Evolutionary conservation across 306 rosid species (phyloP), one percentile per base, ranked within the genome.

Genomic region (Abrus pulchellus): DNA sequence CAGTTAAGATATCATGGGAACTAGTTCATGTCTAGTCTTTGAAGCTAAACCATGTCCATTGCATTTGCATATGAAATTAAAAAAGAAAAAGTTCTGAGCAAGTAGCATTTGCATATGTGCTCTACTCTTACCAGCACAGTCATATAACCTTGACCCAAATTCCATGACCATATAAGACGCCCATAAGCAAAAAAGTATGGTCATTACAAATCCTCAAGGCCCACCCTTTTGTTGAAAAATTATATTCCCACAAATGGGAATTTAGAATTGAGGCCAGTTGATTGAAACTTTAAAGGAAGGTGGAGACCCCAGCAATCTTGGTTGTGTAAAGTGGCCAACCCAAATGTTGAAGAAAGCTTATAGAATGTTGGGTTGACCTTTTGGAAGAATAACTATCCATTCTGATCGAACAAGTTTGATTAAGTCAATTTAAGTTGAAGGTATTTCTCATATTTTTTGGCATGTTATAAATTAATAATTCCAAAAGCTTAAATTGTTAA

Each of bases 181-280:
- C 49, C 60, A 68, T 59, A 68, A 74, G 68, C n/a, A 36, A 79
- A 48, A 84, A 74, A 4, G 34, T 1, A 34, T 67, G 69, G 69
- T 62, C 72, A 68, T 47, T 61, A 71, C 55, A 70, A 53, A 44
- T 54, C 30, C 75, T 75, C 20, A 66, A 48, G 65, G 60, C 47
- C 50, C 8, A 1, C 57, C 68, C 72, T 9, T 54, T 56, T 70
- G 68, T 69, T 49, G 20, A 65, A 69, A 69, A 41, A 78, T 82
- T 83, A 5, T 78, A 82, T 86, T 77, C 89, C 86, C 77, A 55
- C 64, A 29, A 36, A 67, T 68, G 6, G 60, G 73, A 81, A 81
- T 52, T 76, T 66, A 65, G 38, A 73, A 47, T 55, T 48, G 73
- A 64, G 14, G 74, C 83, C 72, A 62, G 65, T 65, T 77, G 73